These are phyloP conservation scores for Candida nanaspora DNA, from an alignment of 805 yeast genomes.

Conservation along the genomic window DNA sequence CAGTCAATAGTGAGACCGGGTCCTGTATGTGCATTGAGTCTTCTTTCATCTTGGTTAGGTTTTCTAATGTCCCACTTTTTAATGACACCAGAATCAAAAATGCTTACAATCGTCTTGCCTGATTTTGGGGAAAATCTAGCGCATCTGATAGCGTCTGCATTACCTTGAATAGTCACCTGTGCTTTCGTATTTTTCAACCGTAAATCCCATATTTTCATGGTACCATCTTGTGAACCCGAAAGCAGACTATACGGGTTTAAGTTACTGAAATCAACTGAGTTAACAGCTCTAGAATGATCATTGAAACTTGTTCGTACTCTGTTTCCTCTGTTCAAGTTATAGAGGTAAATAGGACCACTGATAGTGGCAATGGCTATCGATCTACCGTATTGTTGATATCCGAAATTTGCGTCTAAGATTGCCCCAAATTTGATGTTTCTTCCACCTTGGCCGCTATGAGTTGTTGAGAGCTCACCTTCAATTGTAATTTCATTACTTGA, in stretches of 20 bases:
- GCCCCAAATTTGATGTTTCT: constrained; percentile 31
- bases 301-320: constrained; percentile 22
- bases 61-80: constrained; percentile 80
- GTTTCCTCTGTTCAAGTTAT: constrained; percentile 23
- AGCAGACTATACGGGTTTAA: constrained; percentile 33
- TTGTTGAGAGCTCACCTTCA: constrained; percentile 28
- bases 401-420: constrained; percentile 36
- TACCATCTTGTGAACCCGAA: constrained; percentile 77
- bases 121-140: constrained; percentile 49
- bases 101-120: constrained; percentile 57
- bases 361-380: constrained; percentile 38
- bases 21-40: constrained; percentile 83
- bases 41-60: constrained; percentile 54
- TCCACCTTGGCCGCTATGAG: constrained; percentile 15
- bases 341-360: constrained; percentile 37
- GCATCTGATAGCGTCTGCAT: constrained; percentile 63
- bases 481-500: constrained; percentile 23
- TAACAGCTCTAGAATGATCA: constrained; percentile 41
- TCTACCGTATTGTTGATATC: constrained; percentile 31
- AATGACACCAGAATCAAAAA: constrained; percentile 85
- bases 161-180: constrained; percentile 44
- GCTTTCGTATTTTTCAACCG: constrained; percentile 41
- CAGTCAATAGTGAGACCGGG: constrained; percentile 86
- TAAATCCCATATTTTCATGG: constrained; percentile 70
- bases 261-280: constrained; percentile 33